Base-by-base conservation (phyloP, 768 basidiomycete species). In the Serendipita indica region DNA sequence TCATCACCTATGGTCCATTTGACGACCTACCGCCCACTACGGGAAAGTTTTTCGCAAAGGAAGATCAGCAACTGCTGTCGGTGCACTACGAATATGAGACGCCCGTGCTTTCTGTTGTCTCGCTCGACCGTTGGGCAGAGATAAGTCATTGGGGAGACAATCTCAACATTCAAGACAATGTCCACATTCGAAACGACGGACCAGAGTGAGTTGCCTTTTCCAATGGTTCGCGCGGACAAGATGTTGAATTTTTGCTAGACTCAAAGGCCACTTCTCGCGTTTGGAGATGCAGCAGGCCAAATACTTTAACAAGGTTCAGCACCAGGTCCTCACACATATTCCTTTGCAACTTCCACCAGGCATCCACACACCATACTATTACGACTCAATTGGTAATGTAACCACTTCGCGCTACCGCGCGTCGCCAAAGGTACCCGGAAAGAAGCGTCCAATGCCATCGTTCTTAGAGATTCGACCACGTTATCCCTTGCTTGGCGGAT, bases 91-190 rank as follows among this genome's bases (percentile, higher is more conserved):
- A 76, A 63, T 84, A 84, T 60, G 86, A 84, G n/a, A 75, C 82
- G 60, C 89, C 94, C 0, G 79, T 96, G 39, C 67, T 92, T 22
- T 82, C 89, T 63, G 73, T 97, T 57, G 76, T 74, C 32, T 81
- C 75, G 39, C 77, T 96, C 32, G 77, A 79, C 61, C 82, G 96
- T 52, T 65, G 77, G 0, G 90, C 84, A 1, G 94, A 99, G 72
- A 82, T 99, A 63, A 94, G 91, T 63, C 94, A 98, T 67, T 98
- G 94, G 96, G 93, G 94, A 33, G 81, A 82, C 39, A 96, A 96
- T 69, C 68, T 99, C 34, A 96, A 97, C 66, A 84, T 93, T 30
- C 81, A 97, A 69, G 92, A 99, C 71, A 79, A 87, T 33, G 80
- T 96, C 61, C 68, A 77, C 60, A 72, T 99, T n/a, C 77, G 79